Base-by-base conservation (phyloP, 306 rosid species). In the Albizia julibrissin region DNA sequence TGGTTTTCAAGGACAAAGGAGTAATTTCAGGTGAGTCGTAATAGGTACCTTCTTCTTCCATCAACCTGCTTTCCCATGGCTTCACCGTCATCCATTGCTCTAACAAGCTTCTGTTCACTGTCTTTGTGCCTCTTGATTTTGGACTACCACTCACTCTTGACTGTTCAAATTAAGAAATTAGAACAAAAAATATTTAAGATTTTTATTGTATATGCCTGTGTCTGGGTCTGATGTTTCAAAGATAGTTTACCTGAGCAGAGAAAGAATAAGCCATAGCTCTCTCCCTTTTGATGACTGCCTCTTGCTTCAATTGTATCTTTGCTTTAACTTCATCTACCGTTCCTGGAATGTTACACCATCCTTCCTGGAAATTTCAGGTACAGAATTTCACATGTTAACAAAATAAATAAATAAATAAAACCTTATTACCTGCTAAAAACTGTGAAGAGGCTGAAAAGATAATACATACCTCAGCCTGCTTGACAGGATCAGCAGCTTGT, bases 261-360 rank as follows among this genome's bases (percentile, higher is more conserved):
- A 40, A 33, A 47, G 94, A 86, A 77, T 91, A 93, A 52, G 93
- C 87, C 87, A 85, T 87, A 71, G 93, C 90, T 87, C 90, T 89
- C 69, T 91, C 98, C 87, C 92, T 91, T 87, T 89, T 89, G 73
- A 91, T 79, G 66, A 86, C 91, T 61, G 85, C 98, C 87, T 84
- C 91, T 82, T 89, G 91, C 84, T 92, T 90, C 89, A 86, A 84
- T 29, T 92, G 91, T 31, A 93, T 86, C 88, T 93, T 92, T 67
- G 67, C 84, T 81, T 86, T 89, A 84, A 93, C 91, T 79, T 91
- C 91, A 69, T 86, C 90, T 27, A 61, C 86, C 13, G 95, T 88
- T 86, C 97, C 93, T 19, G 83, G 95, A 83, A 87, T 88, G 74
- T 87, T 91, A 78, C 97, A 91, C 97, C 98, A 94, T 46, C 92